A percentile compares a stretch with the other conserved stretches of the same genome.
These are phyloP conservation scores for Xylaria venustula DNA, from an alignment of 495 filamentous ascomycete species.

Conservation along the genomic window DNA sequence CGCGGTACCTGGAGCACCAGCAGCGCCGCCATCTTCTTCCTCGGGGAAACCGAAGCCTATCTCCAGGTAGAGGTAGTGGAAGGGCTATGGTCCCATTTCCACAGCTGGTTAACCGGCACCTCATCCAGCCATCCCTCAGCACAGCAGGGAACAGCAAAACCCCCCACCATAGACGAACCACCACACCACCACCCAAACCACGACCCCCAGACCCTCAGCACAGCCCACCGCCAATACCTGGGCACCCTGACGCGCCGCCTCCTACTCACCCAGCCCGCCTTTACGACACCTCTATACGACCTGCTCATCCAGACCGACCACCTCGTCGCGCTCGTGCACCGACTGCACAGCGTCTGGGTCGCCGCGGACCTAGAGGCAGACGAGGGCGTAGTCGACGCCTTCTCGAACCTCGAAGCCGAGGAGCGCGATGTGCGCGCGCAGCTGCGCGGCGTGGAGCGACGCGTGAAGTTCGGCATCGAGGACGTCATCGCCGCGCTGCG, in stretches of 20 bases:
- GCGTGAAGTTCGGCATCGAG: conserved; percentile 61
- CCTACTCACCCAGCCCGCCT: conserved; percentile 66
- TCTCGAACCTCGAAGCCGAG: conserved; percentile 67
- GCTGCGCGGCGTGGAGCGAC: conserved; percentile 50
- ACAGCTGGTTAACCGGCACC: conserved; percentile 43
- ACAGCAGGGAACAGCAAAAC: not conserved
- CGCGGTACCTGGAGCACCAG: conserved; percentile 83
- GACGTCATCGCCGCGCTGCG: conserved; percentile 56
- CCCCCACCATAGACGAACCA: not conserved
- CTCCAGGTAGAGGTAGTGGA: conserved; percentile 87
- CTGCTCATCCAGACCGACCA: conserved; percentile 73
- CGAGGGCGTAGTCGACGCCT: conserved; percentile 72
- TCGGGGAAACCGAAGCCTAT: conserved; percentile 80
- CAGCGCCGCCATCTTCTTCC: conserved; percentile 79
- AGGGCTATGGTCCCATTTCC: conserved; percentile 70
- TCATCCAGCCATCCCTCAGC: conserved; percentile 8
- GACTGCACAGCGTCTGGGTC: conserved; percentile 68
- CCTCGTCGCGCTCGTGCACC: conserved; percentile 69
- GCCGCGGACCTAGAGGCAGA: conserved; percentile 75
- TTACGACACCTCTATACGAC: conserved; percentile 67
- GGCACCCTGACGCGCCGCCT: conserved; percentile 62
- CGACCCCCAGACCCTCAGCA: conserved; percentile 81
- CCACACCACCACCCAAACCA: conserved; percentile 28
- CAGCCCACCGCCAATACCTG: conserved; percentile 75
- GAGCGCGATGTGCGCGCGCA: conserved; percentile 61